These are phyloP conservation scores for Asclepias syriaca DNA, from an alignment of 257 asterid species.

Conservation along the genomic window DNA sequence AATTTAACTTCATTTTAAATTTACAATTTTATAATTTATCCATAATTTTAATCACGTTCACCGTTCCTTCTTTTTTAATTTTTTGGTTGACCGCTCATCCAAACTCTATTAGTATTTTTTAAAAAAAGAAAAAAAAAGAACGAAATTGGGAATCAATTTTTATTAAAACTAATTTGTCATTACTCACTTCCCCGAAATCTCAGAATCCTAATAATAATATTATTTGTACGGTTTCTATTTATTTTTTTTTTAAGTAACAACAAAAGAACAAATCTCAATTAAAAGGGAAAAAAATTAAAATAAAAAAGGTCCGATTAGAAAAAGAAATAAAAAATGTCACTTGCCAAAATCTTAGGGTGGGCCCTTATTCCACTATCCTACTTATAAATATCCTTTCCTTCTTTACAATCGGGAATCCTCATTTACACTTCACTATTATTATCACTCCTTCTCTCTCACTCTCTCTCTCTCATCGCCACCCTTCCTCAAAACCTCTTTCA, in stretches of 20 bases:
- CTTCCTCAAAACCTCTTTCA: background rate
- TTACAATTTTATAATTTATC: too few relatives aligned
- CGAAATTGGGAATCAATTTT: background rate
- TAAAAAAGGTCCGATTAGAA: background rate
- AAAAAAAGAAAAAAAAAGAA: too few relatives aligned
- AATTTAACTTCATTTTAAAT: too few relatives aligned
- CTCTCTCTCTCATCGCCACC: constrained; percentile 1
- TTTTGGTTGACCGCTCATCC: too few relatives aligned
- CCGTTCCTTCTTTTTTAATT: too few relatives aligned
- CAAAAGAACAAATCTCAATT: background rate
- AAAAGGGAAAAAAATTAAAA: background rate
- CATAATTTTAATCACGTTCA: too few relatives aligned
- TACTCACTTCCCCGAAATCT: background rate
- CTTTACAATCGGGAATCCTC: constrained; percentile 19
- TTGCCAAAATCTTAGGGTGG: constrained; percentile 35
- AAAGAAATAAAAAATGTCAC: background rate
- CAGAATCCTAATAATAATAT: background rate
- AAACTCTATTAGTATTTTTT: too few relatives aligned
- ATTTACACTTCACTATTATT: constrained; percentile 32
- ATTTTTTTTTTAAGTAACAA: background rate
- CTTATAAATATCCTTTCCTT: constrained; percentile 37
- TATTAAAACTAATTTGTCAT: constrained; percentile 19
- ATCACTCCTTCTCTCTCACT: too few relatives aligned
- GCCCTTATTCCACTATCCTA: constrained; percentile 34
- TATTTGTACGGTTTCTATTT: background rate